Percentiles rank a stretch among this genome's conserved stretches.
These are phyloP conservation scores for Claviceps africana DNA, from an alignment of 2,329 filamentous ascomycete species.

Conservation along the genomic window DNA sequence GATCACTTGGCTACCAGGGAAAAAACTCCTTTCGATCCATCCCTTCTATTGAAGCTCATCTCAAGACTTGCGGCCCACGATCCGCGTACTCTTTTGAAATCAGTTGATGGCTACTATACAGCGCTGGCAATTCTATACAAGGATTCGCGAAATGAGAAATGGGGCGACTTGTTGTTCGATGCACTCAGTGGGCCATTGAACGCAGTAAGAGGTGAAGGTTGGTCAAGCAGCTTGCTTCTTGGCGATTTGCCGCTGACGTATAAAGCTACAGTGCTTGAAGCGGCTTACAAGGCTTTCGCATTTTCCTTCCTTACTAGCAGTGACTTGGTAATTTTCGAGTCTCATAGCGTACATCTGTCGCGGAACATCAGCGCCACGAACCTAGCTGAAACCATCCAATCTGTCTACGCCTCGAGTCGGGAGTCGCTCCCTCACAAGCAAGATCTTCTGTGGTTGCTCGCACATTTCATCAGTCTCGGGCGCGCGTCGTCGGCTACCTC, in stretches of 20 bases:
- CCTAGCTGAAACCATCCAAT: slow-evolving; percentile 29
- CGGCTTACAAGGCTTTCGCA: slow-evolving; percentile 23
- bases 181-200: slow-evolving; percentile 19
- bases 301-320: slow-evolving; percentile 23
- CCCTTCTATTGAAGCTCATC: slow-evolving; percentile 23
- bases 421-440: slow-evolving; percentile 19
- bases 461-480: slow-evolving; percentile 50
- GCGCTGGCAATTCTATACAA: slow-evolving; percentile 24
- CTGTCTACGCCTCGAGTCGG: slow-evolving; percentile 17
- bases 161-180: slow-evolving; percentile 12
- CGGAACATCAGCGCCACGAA: slow-evolving; percentile 22
- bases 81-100: slow-evolving; percentile 12
- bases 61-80: slow-evolving; percentile 14
- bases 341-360: slow-evolving; percentile 23
- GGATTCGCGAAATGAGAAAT: slow-evolving; percentile 9
- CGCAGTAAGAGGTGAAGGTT: slow-evolving; percentile 9
- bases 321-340: slow-evolving; percentile 27
- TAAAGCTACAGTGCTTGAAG: neutral
- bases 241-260: neutral
- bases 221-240: neutral
- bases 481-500: slow-evolving; percentile 21
- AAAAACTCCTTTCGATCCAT: slow-evolving; percentile 5
- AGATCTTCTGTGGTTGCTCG: slow-evolving; percentile 47
- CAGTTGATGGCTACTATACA: slow-evolving; percentile 24
- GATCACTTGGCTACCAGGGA: neutral